A percentile compares a stretch with the other conserved stretches of the same genome.
These are phyloP conservation scores for Yamadazyma triangularis DNA, from an alignment of 1,139 yeast species.

Conservation along the genomic window DNA sequence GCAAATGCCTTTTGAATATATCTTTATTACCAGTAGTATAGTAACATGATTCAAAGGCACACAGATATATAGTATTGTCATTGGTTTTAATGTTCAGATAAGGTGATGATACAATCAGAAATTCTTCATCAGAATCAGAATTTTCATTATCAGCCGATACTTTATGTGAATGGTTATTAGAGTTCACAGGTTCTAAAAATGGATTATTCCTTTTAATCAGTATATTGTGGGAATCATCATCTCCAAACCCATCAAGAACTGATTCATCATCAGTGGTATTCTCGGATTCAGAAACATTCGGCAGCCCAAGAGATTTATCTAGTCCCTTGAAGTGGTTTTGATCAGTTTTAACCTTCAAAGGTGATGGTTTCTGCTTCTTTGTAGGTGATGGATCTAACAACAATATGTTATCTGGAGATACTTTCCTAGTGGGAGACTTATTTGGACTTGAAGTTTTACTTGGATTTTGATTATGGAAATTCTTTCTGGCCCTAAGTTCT, in stretches of 20 bases:
- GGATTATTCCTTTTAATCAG: too few species aligned
- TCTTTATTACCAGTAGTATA: slow-evolving; percentile 30
- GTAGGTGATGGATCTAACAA: slow-evolving; percentile 29
- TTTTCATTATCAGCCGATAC: too few species aligned
- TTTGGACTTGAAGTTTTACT: slow-evolving; percentile 1
- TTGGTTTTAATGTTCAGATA: slow-evolving; percentile 8
- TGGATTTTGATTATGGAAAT: slow-evolving; percentile 9
- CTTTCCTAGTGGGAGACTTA: slow-evolving; percentile 4
- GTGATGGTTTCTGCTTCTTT: slow-evolving; percentile 14
- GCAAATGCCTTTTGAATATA: slow-evolving; percentile 28
- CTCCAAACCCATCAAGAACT: too few species aligned
- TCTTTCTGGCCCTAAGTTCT: slow-evolving; percentile 14
- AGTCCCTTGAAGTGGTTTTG: too few species aligned
- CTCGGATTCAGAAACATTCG: too few species aligned
- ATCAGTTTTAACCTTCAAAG: slow-evolving; percentile 3
- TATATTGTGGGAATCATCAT: too few species aligned
- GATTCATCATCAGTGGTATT: too few species aligned
- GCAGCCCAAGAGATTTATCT: neutral
- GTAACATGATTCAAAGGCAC: slow-evolving; percentile 28
- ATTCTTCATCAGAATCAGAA: slow-evolving; percentile 26
- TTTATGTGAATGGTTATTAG: too few species aligned
- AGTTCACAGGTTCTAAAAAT: too few species aligned
- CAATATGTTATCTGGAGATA: slow-evolving; percentile 17
- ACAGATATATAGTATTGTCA: slow-evolving; percentile 14
- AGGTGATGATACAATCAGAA: slow-evolving; percentile 19